Conservation (phyloP, 768 basidiomycete genomes). For the Macrolepiota albuminosa region DNA sequence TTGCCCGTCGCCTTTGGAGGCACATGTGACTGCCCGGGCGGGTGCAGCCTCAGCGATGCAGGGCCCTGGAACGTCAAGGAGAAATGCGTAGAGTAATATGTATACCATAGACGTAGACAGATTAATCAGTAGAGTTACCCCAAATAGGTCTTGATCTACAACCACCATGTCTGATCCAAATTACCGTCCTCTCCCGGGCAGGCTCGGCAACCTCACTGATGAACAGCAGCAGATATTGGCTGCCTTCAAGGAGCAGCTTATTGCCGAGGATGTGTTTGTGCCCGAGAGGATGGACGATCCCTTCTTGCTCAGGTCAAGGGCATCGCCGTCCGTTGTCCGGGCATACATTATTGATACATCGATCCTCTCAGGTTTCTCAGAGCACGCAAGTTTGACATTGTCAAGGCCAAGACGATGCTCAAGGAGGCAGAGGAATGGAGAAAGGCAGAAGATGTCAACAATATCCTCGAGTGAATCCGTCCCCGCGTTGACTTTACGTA, state of each 20-base stretch:
- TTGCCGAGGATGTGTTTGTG: slow-evolving; percentile 56
- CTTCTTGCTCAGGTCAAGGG: slow-evolving; percentile 9
- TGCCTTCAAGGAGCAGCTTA: slow-evolving; percentile 59
- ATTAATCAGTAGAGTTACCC: background rate
- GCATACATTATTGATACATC: background rate
- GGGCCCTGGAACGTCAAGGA: slow-evolving; percentile 76
- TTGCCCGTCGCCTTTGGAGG: slow-evolving; percentile 87
- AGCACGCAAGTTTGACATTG: slow-evolving; percentile 88
- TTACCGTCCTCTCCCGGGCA: slow-evolving; percentile 65
- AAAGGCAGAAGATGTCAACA: slow-evolving; percentile 76
- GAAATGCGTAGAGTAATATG: background rate
- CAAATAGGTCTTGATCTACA: slow-evolving; percentile 2
- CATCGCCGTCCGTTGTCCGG: background rate
- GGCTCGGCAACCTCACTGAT: slow-evolving; percentile 69
- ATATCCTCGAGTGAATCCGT: slow-evolving; percentile 55
- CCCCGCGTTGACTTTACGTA: too few relatives aligned
- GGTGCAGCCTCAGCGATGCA: slow-evolving; percentile 84
- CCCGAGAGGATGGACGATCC: slow-evolving; percentile 52
- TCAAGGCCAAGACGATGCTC: slow-evolving; percentile 81
- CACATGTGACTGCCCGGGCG: slow-evolving; percentile 65
- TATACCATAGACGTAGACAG: background rate
- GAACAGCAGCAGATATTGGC: slow-evolving; percentile 60
- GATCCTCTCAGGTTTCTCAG: slow-evolving; percentile 67
- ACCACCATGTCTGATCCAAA: slow-evolving; percentile 36
- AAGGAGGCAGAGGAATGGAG: slow-evolving; percentile 83